phyloP scores from a whole-genome alignment of 345 rosid species.

The Rhizophora apiculata region DNA sequence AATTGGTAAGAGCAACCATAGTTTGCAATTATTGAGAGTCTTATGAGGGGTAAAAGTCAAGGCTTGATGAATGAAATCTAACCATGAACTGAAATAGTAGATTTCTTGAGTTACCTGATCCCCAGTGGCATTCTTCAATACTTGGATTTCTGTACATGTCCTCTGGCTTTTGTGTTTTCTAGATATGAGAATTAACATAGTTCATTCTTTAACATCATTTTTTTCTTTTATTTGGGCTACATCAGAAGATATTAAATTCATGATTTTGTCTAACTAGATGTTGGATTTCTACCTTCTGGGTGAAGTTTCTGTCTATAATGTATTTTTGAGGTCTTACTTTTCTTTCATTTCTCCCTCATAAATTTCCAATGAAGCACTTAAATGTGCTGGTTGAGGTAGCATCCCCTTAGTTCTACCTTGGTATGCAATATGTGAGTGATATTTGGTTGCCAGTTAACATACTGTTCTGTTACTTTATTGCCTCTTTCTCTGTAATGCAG shows the following conservation, averaged over 20 bases:
- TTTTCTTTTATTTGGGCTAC: too few species aligned
- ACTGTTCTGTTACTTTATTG: not conserved
- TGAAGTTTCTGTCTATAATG: not conserved
- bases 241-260: too few species aligned
- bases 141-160: not conserved
- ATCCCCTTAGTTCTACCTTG: not conserved
- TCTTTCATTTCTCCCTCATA: not conserved
- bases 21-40: slow-evolving; percentile 1
- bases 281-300: not conserved
- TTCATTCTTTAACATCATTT: not conserved
- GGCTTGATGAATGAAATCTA: not conserved
- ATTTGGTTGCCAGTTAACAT: not conserved
- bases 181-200: not conserved
- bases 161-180: slow-evolving; percentile 4
- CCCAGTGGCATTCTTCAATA: not conserved
- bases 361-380: not conserved
- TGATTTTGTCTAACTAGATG: not conserved
- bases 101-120: not conserved
- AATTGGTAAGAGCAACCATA: slow-evolving; percentile 57
- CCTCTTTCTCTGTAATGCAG: slow-evolving; percentile 41
- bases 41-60: too few species aligned
- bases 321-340: not conserved
- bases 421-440: not conserved
- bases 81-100: too few species aligned
- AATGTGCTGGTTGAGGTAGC: not conserved